Evolutionary conservation across 1,284 basidiomycete species (phyloP), one percentile per base, ranked within the genome.

Genomic region (Pterulicium gracile): DNA sequence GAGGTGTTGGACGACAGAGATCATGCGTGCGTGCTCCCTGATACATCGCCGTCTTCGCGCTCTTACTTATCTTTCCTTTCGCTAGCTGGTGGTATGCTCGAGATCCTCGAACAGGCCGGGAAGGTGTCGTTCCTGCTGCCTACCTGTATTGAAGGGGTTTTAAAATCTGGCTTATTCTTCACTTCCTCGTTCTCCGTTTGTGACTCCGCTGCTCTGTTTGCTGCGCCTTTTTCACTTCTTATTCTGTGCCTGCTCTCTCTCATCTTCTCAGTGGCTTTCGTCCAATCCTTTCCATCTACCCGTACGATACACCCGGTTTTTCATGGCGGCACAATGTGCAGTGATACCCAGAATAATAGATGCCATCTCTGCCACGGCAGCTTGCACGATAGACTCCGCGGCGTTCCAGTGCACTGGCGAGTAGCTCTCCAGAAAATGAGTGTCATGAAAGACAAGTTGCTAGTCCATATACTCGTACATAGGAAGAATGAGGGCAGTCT

Each of bases 71-170:
- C 17, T 45, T 3, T 41, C 44, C 43, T 24, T 19, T 45, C 18
- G 18, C 19, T 51, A 91, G 90, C 46, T 94, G 91, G 90, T 94
- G 90, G 90, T 93, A 88, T 58, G 88, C 85, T 47, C 76, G 88
- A 41, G 87, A 93, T 59, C 67, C 78, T 18, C 75, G 74, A 46
- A 81, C 81, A 44, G 86, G 88, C 14, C 73, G 70, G 45, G 88
- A 93, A 65, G 90, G 90, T 22, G 86, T 93, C 19, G 86, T 94
- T 45, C 90, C 90, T 3, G 86, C 88, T 44, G 81, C 89, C 50
- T 94, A 92, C 71, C 70, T 88, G 65, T 87, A 85, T 65, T 87
- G 27, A 32, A 32, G n/a, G 27, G 27, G n/a, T 32, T 10, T 32
- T n/a, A 7, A 32, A 10, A 32, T n/a, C 27, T n/a, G 27, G 27